A percentile compares a stretch with the other conserved stretches of the same genome.
phyloP scores from a whole-genome alignment of 169 alveolate species.

The Eimeria tenella region DNA sequence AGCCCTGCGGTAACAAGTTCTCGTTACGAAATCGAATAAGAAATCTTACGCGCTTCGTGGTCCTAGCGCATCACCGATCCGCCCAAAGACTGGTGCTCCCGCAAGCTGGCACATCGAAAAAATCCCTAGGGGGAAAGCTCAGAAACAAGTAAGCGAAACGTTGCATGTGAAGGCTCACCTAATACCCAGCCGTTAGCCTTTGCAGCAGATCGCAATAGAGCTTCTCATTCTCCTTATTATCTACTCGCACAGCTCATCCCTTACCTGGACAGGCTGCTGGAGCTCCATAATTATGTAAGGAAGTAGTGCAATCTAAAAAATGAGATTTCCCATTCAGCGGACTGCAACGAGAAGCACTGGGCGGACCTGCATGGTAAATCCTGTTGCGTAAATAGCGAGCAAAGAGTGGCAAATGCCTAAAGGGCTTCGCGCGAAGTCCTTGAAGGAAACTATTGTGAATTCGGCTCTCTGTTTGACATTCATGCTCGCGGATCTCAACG shows the following conservation, averaged over 20 bases:
- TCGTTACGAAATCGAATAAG: background rate
- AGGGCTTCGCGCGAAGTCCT: conserved; percentile 73
- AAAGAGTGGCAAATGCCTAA: conserved; percentile 76
- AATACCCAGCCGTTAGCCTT: conserved; percentile 75
- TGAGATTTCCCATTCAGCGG: background rate
- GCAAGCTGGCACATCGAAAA: conserved; percentile 68
- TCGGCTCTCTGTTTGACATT: conserved; percentile 27
- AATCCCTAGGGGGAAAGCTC: conserved; percentile 12
- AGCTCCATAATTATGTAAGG: conserved; percentile 77
- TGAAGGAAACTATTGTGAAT: conserved; percentile 7
- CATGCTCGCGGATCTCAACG: conserved; percentile 38
- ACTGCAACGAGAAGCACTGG: background rate
- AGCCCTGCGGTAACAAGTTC: background rate
- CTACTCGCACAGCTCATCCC: background rate
- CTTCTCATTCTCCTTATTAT: too few relatives aligned
- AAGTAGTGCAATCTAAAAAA: conserved; percentile 68
- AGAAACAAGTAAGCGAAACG: background rate
- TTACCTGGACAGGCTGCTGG: conserved; percentile 77
- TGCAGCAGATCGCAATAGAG: background rate
- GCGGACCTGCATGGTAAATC: conserved; percentile 76
- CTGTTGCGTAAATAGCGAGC: conserved; percentile 68
- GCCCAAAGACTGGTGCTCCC: conserved; percentile 76
- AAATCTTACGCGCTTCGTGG: conserved; percentile 73
- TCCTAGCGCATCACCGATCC: conserved; percentile 70
- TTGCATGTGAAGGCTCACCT: conserved; percentile 24